Conservation (phyloP, 148 eudicot species). For the Silene conica region DNA sequence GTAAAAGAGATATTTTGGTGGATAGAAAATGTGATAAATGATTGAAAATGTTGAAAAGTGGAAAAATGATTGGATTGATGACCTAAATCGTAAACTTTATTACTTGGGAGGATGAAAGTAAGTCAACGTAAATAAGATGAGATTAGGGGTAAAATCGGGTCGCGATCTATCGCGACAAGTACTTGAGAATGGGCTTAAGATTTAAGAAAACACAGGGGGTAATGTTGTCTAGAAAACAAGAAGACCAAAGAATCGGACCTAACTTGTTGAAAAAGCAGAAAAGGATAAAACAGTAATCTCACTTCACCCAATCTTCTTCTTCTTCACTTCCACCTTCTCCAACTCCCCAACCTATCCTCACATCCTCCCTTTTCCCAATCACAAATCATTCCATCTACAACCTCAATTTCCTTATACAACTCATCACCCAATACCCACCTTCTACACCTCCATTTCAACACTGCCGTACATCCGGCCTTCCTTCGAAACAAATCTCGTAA, state of each 20-base stretch:
- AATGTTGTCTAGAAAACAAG: conserved; percentile 27
- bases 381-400: not conserved
- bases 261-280: conserved; percentile 19
- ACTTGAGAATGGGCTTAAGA: too few species aligned
- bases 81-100: too few species aligned
- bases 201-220: conserved; percentile 20
- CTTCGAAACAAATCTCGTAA: not conserved
- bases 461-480: too few species aligned
- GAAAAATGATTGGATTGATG: too few species aligned
- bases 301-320: not conserved
- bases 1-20: too few species aligned
- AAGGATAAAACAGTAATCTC: conserved; percentile 40
- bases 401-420: not conserved
- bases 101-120: too few species aligned
- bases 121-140: too few species aligned
- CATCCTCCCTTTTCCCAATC: not conserved
- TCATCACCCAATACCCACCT: not conserved
- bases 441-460: not conserved
- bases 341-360: not conserved
- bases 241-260: conserved; percentile 12
- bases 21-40: too few species aligned
- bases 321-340: not conserved
- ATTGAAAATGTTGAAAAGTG: too few species aligned
- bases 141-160: too few species aligned
- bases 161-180: too few species aligned